phyloP scores from a whole-genome alignment of 169 alveolate species.

The Plasmodium knowlesi region DNA sequence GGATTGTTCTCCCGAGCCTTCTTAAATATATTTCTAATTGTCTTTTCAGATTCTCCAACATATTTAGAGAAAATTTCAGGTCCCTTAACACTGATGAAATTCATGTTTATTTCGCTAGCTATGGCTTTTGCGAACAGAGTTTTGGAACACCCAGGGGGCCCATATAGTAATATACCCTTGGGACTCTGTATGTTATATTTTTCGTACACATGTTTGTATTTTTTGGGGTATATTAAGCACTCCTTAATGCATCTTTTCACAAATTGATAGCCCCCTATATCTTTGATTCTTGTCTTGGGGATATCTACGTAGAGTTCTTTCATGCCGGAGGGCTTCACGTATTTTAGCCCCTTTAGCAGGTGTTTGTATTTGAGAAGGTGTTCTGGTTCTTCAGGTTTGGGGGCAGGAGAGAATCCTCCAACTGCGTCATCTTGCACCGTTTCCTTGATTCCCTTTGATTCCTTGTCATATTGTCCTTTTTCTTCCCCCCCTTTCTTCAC shows the following conservation, averaged over 20 bases:
- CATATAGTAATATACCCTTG: constrained; percentile 97
- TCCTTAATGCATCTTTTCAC: constrained; percentile 94
- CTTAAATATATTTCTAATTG: constrained; percentile 95
- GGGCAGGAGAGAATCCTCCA: too few relatives aligned
- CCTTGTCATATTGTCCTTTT: neutral
- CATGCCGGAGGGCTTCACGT: constrained; percentile 83
- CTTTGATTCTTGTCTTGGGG: constrained; percentile 97
- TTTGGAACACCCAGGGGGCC: constrained; percentile 99
- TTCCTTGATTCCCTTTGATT: neutral
- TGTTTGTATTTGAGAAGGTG: constrained; percentile 57
- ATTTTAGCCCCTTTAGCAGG: constrained; percentile 70
- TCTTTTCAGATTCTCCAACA: constrained; percentile 99
- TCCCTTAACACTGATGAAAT: constrained; percentile 98
- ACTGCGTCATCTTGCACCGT: too few relatives aligned
- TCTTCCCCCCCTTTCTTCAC: neutral
- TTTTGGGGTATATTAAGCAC: constrained; percentile 98
- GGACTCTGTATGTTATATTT: constrained; percentile 94
- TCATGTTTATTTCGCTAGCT: constrained; percentile 98
- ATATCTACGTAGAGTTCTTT: constrained; percentile 91
- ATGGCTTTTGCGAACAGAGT: constrained; percentile 99
- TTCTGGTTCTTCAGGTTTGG: neutral
- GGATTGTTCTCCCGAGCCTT: constrained; percentile 98
- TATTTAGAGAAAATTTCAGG: constrained; percentile 99
- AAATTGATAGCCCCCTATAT: constrained; percentile 98
- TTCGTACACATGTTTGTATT: constrained; percentile 91